These are phyloP conservation scores for Exophiala dermatitidis DNA, from an alignment of 2,329 filamentous ascomycete genomes.

Conservation along the genomic window DNA sequence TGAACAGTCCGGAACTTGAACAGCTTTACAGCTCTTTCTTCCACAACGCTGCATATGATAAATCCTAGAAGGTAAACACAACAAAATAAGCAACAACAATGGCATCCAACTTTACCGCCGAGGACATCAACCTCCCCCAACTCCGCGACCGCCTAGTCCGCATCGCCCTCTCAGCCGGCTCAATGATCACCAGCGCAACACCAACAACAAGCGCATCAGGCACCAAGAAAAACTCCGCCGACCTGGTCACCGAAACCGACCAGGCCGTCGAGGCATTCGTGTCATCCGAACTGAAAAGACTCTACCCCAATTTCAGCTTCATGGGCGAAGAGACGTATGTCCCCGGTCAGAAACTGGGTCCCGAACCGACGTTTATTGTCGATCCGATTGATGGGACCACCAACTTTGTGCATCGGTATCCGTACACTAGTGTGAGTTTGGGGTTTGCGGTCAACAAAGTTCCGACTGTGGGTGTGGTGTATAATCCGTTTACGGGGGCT, in stretches of 20 bases:
- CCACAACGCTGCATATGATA: no score
- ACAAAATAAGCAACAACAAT: neutral
- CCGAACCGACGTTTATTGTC: constrained; percentile 53
- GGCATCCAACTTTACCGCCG: neutral
- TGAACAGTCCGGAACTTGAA: no score
- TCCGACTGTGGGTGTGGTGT: constrained; percentile 53
- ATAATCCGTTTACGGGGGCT: constrained; percentile 52
- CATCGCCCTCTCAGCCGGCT: constrained; percentile 37
- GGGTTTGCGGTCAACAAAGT: constrained; percentile 46
- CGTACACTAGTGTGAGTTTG: constrained; percentile 53
- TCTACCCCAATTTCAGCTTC: constrained; percentile 47
- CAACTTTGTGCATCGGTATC: constrained; percentile 58
- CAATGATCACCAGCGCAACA: constrained; percentile 39
- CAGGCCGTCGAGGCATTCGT: constrained; percentile 54
- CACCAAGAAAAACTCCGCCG: constrained; percentile 48
- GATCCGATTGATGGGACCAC: constrained; percentile 61
- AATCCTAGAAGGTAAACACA: no score
- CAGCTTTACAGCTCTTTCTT: no score
- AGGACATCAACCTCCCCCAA: constrained; percentile 16
- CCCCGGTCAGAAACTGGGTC: constrained; percentile 45
- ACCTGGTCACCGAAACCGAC: constrained; percentile 59
- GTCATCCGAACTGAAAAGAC: constrained; percentile 43
- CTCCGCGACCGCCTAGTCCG: constrained; percentile 39
- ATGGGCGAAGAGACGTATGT: constrained; percentile 57
- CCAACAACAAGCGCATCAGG: constrained; percentile 32